Percentiles rank a stretch among this genome's conserved stretches.
Conservation (phyloP, 2,329 filamentous ascomycete genomes). For the Xylariaceae sp. region DNA sequence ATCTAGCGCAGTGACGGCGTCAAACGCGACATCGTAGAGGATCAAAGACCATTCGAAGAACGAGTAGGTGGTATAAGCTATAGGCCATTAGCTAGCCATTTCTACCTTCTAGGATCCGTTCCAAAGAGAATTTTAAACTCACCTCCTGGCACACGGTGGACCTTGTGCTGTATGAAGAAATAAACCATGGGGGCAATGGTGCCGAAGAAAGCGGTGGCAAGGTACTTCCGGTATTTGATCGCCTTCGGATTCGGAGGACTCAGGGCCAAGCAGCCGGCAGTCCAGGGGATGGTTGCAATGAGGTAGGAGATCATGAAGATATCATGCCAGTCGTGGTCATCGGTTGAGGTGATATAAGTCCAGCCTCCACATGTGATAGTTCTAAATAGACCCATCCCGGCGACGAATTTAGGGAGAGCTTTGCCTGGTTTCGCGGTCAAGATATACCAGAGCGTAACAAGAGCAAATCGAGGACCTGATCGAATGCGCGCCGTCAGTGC, state of each 20-base stretch:
- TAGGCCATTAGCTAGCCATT: neutral
- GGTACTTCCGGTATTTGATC: constrained; percentile 81
- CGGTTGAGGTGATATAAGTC: constrained; percentile 97
- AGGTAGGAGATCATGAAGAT: constrained; percentile 99
- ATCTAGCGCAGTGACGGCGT: constrained; percentile 89
- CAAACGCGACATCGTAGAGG: constrained; percentile 92
- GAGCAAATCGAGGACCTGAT: constrained; percentile 78
- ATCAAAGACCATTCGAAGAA: constrained; percentile 98
- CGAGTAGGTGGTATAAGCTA: constrained; percentile 94
- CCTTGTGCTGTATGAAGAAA: constrained; percentile 98
- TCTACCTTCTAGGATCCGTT: neutral
- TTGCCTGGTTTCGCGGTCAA: constrained; percentile 73
- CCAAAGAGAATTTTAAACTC: constrained; percentile 31
- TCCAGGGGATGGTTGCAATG: constrained; percentile 93
- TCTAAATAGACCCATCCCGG: constrained; percentile 74
- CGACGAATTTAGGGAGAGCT: constrained; percentile 75
- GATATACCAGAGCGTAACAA: constrained; percentile 89
- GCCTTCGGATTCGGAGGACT: constrained; percentile 81
- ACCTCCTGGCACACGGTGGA: constrained; percentile 92
- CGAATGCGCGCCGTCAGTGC: no score
- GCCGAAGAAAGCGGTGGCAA: constrained; percentile 82
- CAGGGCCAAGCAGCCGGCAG: constrained; percentile 78
- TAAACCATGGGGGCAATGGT: constrained; percentile 88
- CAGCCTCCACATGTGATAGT: constrained; percentile 94
- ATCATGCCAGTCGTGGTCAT: constrained; percentile 98